phyloP scores from a whole-genome alignment of 768 basidiomycete species.

The Pisolithus sp. region DNA sequence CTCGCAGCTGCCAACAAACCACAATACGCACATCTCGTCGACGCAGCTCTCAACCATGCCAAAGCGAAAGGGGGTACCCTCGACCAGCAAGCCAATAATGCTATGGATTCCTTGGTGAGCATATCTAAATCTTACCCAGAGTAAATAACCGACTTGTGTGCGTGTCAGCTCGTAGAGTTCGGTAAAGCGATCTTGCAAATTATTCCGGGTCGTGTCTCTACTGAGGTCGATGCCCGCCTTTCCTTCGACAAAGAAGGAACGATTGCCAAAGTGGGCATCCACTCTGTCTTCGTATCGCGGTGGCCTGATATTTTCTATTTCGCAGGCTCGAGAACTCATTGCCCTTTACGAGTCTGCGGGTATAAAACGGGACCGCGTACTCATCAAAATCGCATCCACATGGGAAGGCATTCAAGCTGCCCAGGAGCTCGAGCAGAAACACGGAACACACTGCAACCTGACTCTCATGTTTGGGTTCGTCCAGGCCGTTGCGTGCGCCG shows the following conservation, averaged over 20 bases:
- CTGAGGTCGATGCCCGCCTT: slow-evolving; percentile 93
- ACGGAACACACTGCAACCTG: slow-evolving; percentile 94
- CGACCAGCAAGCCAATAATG: slow-evolving; percentile 67
- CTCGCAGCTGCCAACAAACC: slow-evolving; percentile 85
- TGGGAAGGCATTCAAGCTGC: slow-evolving; percentile 99
- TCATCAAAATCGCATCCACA: slow-evolving; percentile 98
- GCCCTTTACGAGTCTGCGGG: slow-evolving; percentile 87
- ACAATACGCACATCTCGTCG: slow-evolving; percentile 72
- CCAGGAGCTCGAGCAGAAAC: slow-evolving; percentile 80
- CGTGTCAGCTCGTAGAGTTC: slow-evolving; percentile 80
- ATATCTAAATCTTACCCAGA: background rate
- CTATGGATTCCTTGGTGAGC: slow-evolving; percentile 80
- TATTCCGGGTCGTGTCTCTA: slow-evolving; percentile 95
- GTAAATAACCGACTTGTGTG: background rate
- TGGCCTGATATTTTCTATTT: background rate
- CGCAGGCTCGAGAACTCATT: slow-evolving; percentile 75
- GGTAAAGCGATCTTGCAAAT: slow-evolving; percentile 88
- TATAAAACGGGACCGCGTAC: slow-evolving; percentile 80
- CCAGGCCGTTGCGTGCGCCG: slow-evolving; percentile 95
- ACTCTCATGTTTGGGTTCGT: slow-evolving; percentile 96
- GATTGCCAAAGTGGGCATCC: slow-evolving; percentile 59
- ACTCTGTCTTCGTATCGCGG: background rate
- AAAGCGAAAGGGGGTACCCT: slow-evolving; percentile 74
- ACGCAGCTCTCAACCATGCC: slow-evolving; percentile 61
- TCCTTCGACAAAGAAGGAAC: slow-evolving; percentile 89